Percentiles rank a stretch among this genome's conserved stretches.
Evolutionary conservation across 805 yeast species (phyloP).

Genomic region (Lipomyces orientalis): DNA sequence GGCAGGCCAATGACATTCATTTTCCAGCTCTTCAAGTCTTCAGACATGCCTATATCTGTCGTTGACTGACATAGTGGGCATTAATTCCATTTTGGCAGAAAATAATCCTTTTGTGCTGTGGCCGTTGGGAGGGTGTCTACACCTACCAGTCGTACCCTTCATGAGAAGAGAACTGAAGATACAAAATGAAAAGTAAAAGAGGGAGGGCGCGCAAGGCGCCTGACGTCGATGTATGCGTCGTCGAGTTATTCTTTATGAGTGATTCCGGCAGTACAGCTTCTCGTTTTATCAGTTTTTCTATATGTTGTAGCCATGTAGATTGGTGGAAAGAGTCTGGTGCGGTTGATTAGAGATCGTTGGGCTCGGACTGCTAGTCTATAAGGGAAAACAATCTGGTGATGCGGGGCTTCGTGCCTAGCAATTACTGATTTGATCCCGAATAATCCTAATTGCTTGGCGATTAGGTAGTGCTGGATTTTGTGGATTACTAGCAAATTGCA

Average conservation of each 20-base stretch:
- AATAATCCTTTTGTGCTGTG: neutral
- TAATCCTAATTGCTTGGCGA: neutral
- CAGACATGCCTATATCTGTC: no score
- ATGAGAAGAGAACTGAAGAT: neutral
- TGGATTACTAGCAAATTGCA: conserved; percentile 40
- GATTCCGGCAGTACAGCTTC: conserved; percentile 7
- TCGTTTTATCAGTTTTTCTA: neutral
- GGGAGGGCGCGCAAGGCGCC: neutral
- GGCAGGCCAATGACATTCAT: no score
- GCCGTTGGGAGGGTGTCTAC: neutral
- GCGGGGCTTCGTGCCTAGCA: conserved; percentile 8
- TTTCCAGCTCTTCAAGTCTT: no score
- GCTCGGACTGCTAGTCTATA: conserved; percentile 20
- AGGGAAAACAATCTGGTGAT: conserved; percentile 13
- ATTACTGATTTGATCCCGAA: conserved; percentile 6
- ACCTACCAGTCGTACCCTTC: no score
- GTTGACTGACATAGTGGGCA: no score
- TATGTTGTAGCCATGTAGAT: conserved; percentile 27
- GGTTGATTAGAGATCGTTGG: neutral
- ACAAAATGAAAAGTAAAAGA: neutral
- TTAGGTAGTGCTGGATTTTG: no score
- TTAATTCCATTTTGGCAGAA: neutral
- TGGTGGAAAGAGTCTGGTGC: conserved; percentile 21
- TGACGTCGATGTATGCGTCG: conserved; percentile 1
- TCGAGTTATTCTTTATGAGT: neutral